A percentile compares a stretch with the other conserved stretches of the same genome.
Evolutionary conservation across 768 basidiomycete species (phyloP).

Genomic region (Podaxis sp.): DNA sequence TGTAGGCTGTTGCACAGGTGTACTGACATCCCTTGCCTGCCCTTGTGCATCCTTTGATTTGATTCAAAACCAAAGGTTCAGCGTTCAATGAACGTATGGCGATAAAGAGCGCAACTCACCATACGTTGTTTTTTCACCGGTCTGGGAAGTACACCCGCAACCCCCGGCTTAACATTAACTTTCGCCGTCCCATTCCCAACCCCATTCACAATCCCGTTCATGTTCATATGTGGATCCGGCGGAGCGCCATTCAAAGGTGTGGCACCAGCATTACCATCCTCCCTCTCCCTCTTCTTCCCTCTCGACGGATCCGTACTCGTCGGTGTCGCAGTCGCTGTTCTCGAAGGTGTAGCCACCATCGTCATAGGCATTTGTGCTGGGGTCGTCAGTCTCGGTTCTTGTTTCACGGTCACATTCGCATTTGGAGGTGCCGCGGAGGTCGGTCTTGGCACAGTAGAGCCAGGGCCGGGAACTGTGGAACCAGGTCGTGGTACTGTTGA

Average conservation of each 20-base stretch:
- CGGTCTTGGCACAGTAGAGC: conserved; percentile 29
- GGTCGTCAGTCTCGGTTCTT: conserved; percentile 16
- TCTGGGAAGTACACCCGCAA: conserved; percentile 56
- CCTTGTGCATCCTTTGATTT: conserved; percentile 56
- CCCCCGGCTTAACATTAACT: conserved; percentile 59
- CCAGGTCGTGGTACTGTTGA: conserved; percentile 24
- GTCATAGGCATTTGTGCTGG: conserved; percentile 24
- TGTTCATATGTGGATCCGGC: conserved; percentile 13
- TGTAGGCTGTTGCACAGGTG: conserved; percentile 68
- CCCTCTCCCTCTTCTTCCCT: conserved; percentile 44
- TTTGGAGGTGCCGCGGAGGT: conserved; percentile 24
- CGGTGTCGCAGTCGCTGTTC: conserved; percentile 22
- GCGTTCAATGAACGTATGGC: conserved; percentile 1
- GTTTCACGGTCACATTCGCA: background rate
- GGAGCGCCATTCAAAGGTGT: conserved; percentile 21
- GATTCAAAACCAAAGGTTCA: conserved; percentile 6
- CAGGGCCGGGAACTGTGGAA: conserved; percentile 23
- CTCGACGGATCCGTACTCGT: conserved; percentile 33
- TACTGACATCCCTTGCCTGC: conserved; percentile 54
- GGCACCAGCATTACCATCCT: conserved; percentile 24
- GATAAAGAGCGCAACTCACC: conserved; percentile 41
- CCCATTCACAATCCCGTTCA: conserved; percentile 33
- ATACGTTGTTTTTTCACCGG: conserved; percentile 76
- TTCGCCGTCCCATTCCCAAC: conserved; percentile 34
- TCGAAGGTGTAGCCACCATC: conserved; percentile 15